Evolutionary conservation across 176 grass and related monocot species (phyloP).

Genomic region (Avena eriantha): DNA sequence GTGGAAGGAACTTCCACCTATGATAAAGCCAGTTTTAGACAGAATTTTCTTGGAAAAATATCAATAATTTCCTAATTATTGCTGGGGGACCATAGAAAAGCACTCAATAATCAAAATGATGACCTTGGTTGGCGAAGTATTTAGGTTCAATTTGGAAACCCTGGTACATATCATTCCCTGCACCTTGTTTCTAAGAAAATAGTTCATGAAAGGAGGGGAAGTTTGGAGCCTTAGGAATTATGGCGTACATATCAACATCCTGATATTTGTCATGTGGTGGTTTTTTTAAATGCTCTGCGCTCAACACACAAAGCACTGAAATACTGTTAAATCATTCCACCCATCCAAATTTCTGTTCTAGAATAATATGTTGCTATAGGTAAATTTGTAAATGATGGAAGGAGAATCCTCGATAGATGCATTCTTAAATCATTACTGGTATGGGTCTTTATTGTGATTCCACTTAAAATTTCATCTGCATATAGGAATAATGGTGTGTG

Average conservation of each 20-base stretch:
- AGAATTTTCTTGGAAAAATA: slow-evolving; percentile 94
- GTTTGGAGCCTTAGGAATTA: not conserved
- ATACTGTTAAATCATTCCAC: not conserved
- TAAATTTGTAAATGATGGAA: not conserved
- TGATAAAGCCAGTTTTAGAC: slow-evolving; percentile 91
- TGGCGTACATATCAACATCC: not conserved
- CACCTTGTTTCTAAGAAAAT: not conserved
- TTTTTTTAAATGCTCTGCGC: not conserved
- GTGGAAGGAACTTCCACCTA: slow-evolving; percentile 86
- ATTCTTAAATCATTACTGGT: not conserved
- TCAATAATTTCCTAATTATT: slow-evolving; percentile 86
- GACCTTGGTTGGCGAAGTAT: slow-evolving; percentile 88
- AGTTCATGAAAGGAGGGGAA: not conserved
- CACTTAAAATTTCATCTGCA: slow-evolving; percentile 44
- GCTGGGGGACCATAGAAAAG: slow-evolving; percentile 93
- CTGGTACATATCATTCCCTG: slow-evolving; percentile 47
- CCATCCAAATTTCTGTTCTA: not conserved
- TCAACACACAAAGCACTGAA: slow-evolving; percentile 13
- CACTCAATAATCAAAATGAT: slow-evolving; percentile 86
- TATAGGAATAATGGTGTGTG: slow-evolving; percentile 88
- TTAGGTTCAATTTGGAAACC: slow-evolving; percentile 85
- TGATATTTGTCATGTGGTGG: not conserved
- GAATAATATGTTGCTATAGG: not conserved
- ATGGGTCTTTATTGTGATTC: not conserved
- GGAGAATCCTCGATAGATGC: not conserved